Evolutionary conservation across 305 asterid species (phyloP).

Genomic region (Rubia tinctorum): DNA sequence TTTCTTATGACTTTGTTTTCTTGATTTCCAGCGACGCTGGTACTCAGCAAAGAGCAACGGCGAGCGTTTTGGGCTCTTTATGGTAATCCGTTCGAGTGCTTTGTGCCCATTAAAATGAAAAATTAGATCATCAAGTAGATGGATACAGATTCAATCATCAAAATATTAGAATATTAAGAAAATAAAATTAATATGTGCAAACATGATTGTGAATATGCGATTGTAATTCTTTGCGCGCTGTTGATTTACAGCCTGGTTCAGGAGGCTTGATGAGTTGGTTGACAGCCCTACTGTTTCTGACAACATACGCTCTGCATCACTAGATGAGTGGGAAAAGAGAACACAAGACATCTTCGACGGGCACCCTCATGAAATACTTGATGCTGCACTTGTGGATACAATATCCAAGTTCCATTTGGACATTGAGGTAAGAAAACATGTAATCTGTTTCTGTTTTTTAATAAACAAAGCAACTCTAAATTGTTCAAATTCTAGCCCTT

Average conservation of each 20-base stretch:
- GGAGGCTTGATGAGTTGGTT: constrained; percentile 79
- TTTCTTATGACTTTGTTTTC: neutral
- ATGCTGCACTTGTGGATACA: constrained; percentile 62
- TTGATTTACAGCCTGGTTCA: constrained; percentile 59
- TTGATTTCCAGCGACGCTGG: constrained; percentile 43
- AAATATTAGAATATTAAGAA: too few species aligned
- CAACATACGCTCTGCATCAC: constrained; percentile 43
- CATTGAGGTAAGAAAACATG: constrained; percentile 41
- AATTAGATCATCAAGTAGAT: too few species aligned
- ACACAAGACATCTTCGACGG: neutral
- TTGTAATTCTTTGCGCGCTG: neutral
- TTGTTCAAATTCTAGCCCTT: constrained; percentile 41
- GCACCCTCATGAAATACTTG: neutral
- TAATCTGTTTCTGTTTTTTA: too few species aligned
- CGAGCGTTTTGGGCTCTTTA: constrained; percentile 84
- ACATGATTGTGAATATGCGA: too few species aligned
- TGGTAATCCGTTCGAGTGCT: constrained; percentile 30
- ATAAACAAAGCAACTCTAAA: too few species aligned
- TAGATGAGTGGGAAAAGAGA: constrained; percentile 64
- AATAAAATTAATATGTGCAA: too few species aligned
- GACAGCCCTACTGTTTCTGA: constrained; percentile 61
- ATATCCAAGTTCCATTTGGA: constrained; percentile 59
- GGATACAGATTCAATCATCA: too few species aligned
- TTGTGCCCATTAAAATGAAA: neutral
- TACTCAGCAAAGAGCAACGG: constrained; percentile 66